Evolutionary conservation across 768 basidiomycete genomes (phyloP).

Genomic region (Pseudohyphozyma bogoriensis): DNA sequence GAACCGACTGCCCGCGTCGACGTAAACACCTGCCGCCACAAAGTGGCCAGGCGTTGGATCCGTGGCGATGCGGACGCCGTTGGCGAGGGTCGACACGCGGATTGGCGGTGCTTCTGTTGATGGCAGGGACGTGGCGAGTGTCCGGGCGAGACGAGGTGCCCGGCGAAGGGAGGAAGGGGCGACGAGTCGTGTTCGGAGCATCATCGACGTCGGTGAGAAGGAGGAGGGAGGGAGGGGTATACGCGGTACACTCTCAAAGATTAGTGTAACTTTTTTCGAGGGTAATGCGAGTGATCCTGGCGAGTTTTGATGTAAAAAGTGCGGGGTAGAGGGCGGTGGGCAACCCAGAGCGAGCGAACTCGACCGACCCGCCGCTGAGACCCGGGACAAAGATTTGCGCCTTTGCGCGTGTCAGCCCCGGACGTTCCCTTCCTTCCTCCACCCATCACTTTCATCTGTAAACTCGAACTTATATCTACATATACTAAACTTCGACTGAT

Average conservation of each 20-base stretch:
- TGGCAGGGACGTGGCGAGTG: neutral
- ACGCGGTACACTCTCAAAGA: neutral
- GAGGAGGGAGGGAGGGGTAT: neutral
- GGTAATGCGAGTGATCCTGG: no score
- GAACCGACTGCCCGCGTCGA: slow-evolving; percentile 87
- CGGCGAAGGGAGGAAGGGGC: no score
- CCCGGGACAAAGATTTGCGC: no score
- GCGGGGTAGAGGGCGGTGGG: neutral
- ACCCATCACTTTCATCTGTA: no score
- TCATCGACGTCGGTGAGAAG: neutral
- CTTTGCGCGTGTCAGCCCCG: no score
- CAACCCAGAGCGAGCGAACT: neutral
- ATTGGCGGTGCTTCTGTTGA: neutral
- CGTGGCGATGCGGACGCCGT: slow-evolving; percentile 84
- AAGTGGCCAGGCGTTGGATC: slow-evolving; percentile 88
- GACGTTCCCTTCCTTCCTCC: no score
- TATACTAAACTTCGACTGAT: no score
- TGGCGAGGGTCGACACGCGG: slow-evolving; percentile 53
- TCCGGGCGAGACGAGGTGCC: neutral
- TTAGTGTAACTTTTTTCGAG: neutral
- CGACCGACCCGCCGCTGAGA: no score
- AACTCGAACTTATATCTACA: no score
- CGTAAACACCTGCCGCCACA: slow-evolving; percentile 80
- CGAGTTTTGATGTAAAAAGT: no score
- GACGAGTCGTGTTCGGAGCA: slow-evolving; percentile 8